Base-by-base conservation (phyloP, 257 asterid genomes). In the Fraxinus americana region DNA sequence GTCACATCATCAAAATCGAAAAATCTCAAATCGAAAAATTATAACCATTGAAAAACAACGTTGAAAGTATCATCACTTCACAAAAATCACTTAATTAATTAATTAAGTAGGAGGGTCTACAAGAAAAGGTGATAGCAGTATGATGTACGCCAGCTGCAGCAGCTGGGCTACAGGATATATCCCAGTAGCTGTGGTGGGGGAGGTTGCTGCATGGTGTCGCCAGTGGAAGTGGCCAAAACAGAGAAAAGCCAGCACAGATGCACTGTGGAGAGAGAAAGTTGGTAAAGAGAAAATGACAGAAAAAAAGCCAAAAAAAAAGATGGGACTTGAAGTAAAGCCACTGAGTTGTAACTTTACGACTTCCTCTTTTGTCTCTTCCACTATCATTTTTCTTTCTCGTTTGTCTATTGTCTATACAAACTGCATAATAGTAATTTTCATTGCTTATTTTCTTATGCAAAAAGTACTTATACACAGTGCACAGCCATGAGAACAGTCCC, bases 281-380 rank as follows among this genome's bases (percentile, higher is more conserved):
- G 4, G 4, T 68, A 25, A 21, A 14, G 27, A 38, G 69, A 16
- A 41, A 25, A 21, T 70, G 69, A 70, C 71, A 75, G 50, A 30
- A 73, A 32, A 52, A 66, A 71, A 57, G 77, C 79, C 83, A 75
- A 78, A 67, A 3, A n/a, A 75, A 78, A 71, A 72, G 65, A 70
- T 39, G 80, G 79, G 85, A 61, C 45, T 74, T 61, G 67, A 78
- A 74, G 80, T 41, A 75, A 81, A 81, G 69, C 17, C 52, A 73
- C 30, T 9, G 71, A 23, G 72, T 30, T 45, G 77, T 80, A 66
- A 72, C 77, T 78, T 75, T 74, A 27, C 75, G 79, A 75, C 71
- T 78, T 82, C 82, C 80, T 74, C 71, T 34, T 86, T 83, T 86
- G 87, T 86, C 87, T 80, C 70, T 70, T 80, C 81, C 77, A 59